These are phyloP conservation scores for Corymbia citriodora DNA, from an alignment of 441 rosid species.

Conservation along the genomic window DNA sequence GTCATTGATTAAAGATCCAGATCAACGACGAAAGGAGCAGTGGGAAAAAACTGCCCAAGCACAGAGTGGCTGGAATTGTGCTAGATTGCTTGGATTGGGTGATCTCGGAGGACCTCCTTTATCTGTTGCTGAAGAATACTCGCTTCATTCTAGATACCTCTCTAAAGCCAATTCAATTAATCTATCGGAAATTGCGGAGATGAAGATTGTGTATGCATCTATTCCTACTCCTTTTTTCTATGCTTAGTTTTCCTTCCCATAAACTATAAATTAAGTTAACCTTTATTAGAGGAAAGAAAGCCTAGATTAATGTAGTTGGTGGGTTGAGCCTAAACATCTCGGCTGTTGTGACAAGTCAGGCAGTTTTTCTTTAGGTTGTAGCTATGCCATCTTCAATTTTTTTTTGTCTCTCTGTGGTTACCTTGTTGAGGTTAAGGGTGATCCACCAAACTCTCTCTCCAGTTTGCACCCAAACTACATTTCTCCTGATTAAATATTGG, in stretches of 20 bases:
- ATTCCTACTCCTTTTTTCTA: not conserved
- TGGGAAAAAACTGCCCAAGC: constrained; percentile 98
- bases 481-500: not conserved
- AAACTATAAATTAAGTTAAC: not conserved
- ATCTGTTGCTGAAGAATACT: constrained; percentile 95
- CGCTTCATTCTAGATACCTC: constrained; percentile 94
- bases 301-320: not conserved
- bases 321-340: not conserved
- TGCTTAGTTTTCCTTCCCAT: not conserved
- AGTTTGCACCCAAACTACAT: not conserved
- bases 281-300: not conserved
- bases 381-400: not conserved
- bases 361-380: not conserved
- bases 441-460: not conserved
- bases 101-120: constrained; percentile 85
- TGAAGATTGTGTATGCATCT: constrained; percentile 89
- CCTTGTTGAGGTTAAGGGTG: not conserved
- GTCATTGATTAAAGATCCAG: constrained; percentile 98
- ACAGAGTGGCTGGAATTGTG: constrained; percentile 81
- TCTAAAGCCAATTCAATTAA: constrained; percentile 91
- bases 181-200: constrained; percentile 97
- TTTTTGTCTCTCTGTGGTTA: not conserved
- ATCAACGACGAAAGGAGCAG: constrained; percentile 89
- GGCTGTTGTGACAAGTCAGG: not conserved
- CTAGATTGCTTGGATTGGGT: constrained; percentile 94